These are phyloP conservation scores for Meira miltonrushii DNA, from an alignment of 1,284 basidiomycete genomes.

Conservation along the genomic window DNA sequence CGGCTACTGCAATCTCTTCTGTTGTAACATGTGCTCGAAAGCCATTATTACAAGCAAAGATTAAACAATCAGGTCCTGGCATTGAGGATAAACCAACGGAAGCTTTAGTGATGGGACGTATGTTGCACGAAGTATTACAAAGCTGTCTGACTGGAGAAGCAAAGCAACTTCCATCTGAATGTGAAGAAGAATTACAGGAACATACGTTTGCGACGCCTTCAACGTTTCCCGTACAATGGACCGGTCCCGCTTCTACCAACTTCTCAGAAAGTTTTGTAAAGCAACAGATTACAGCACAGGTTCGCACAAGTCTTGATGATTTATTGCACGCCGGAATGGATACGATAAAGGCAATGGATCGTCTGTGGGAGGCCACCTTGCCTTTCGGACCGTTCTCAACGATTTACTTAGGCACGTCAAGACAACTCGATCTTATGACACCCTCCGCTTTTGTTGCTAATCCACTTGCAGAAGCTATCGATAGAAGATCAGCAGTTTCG, in stretches of 20 bases:
- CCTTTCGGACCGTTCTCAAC: constrained; percentile 39
- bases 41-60: constrained; percentile 38
- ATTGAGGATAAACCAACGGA: constrained; percentile 18
- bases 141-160: constrained; percentile 33
- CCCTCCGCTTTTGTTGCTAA: neutral
- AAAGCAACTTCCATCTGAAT: constrained; percentile 10
- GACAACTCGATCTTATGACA: neutral
- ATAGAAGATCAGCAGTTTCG: constrained; percentile 9
- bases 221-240: constrained; percentile 12
- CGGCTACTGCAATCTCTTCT: constrained; percentile 41
- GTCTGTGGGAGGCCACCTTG: constrained; percentile 25
- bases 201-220: constrained; percentile 24
- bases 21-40: constrained; percentile 42
- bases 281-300: constrained; percentile 27
- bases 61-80: constrained; percentile 23
- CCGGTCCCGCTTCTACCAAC: constrained; percentile 16
- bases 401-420: constrained; percentile 24
- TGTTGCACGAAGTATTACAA: constrained; percentile 47
- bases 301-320: constrained; percentile 27
- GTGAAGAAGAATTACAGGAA: constrained; percentile 14
- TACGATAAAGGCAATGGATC: constrained; percentile 19
- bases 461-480: neutral
- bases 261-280: constrained; percentile 36
- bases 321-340: constrained; percentile 31
- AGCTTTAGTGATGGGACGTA: constrained; percentile 41